These are phyloP conservation scores for Alternaria triticina DNA, from an alignment of 2,329 filamentous ascomycete genomes.

Conservation along the genomic window DNA sequence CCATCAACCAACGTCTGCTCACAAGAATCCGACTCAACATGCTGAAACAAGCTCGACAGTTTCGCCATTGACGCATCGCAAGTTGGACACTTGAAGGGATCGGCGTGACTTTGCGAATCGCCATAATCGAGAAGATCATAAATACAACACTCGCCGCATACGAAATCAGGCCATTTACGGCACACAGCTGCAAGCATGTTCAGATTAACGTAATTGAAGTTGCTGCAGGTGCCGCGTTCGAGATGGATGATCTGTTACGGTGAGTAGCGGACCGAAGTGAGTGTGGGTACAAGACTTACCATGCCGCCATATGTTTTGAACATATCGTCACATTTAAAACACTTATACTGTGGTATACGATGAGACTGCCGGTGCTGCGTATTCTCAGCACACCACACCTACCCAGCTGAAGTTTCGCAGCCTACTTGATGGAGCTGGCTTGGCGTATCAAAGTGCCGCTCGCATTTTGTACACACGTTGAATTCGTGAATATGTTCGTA, in stretches of 20 bases:
- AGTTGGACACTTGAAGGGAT: neutral
- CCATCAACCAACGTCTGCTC: neutral
- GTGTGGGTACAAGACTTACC: neutral
- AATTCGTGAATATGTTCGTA: neutral
- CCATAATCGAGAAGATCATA: neutral
- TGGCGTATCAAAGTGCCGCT: neutral
- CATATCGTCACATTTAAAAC: neutral
- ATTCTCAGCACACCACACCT: neutral
- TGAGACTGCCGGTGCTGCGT: neutral
- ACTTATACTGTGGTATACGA: neutral
- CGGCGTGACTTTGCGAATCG: neutral
- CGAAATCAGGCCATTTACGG: neutral
- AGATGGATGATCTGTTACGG: slow-evolving; percentile 1
- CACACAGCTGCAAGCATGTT: neutral
- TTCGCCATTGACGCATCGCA: neutral
- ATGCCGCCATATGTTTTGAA: slow-evolving; percentile 6
- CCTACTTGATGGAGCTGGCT: neutral
- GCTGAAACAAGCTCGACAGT: slow-evolving; percentile 14
- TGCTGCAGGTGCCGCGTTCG: neutral
- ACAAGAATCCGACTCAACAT: slow-evolving; percentile 9
- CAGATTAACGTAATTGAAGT: neutral
- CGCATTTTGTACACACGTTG: neutral
- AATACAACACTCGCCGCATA: neutral
- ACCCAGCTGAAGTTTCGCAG: neutral
- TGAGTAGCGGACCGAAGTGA: neutral